phyloP scores from a whole-genome alignment of 129 eudicot species.

The Saussurea involucrata region DNA sequence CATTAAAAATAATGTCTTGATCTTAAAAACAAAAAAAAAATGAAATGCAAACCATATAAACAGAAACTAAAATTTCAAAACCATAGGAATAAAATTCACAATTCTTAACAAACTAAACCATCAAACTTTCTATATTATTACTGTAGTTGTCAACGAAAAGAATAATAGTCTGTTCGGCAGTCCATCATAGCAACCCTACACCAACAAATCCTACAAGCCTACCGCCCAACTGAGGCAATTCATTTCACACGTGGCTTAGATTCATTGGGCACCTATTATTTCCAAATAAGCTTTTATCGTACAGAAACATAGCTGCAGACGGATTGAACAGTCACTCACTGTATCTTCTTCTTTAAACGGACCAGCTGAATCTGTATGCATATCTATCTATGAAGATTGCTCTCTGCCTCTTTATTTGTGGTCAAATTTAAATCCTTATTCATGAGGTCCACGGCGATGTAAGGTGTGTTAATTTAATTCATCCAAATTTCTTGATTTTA shows the following conservation, averaged over 20 bases:
- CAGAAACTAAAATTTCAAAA: too few relatives aligned
- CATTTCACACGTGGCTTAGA: constrained; percentile 4
- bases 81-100: too few relatives aligned
- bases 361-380: not conserved
- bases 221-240: not conserved
- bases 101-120: too few relatives aligned
- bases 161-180: not conserved
- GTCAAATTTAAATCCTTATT: not conserved
- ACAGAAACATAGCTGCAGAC: constrained; percentile 12
- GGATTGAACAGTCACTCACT: constrained; percentile 17
- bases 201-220: not conserved
- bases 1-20: too few relatives aligned
- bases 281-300: not conserved
- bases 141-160: too few relatives aligned
- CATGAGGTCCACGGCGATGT: constrained; percentile 13
- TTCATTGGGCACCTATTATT: not conserved
- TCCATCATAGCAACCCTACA: not conserved
- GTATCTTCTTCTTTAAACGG: not conserved
- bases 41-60: too few relatives aligned
- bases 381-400: not conserved
- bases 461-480: constrained; percentile 17
- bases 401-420: not conserved
- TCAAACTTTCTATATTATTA: too few relatives aligned
- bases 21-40: too few relatives aligned
- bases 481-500: not conserved